Evolutionary conservation across 1,284 basidiomycete genomes (phyloP), one percentile per base, ranked within the genome.

Genomic region (Sanghuangporus weigelae): DNA sequence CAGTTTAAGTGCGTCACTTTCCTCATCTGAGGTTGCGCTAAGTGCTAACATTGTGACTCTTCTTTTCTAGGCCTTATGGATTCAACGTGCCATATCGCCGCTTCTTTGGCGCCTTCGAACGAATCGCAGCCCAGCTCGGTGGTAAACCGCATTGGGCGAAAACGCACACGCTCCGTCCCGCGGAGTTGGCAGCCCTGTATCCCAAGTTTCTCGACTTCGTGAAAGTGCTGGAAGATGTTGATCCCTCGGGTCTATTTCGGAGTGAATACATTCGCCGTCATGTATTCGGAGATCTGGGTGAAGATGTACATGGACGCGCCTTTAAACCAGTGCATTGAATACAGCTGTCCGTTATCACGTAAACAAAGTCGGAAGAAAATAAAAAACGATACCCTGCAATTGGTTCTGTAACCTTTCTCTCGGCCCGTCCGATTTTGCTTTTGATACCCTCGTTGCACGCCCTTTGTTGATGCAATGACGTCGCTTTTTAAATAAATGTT

Each of bases 131-230:
- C 39, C 80, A 81, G 44, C 85, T 95, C 75, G 82, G 83, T 55
- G 96, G 95, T 7, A 84, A 93, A 62, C 95, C 96, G 3, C 96
- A 99, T 79, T 99, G 96, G 96, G 97, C 96, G 0, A 99, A 99
- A 77, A 85, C 94, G 23, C 96, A 99, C 74, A 78, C 79, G 23
- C 82, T 95, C 59, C 81, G 82, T 51, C 92, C 92, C 0, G 81
- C 82, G 50, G 78, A 81, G 53, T 81, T 98, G 62, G 81, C 84
- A 62, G 72, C 73, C 65, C 77, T 92, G 31, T 99, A 98, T 75
- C 92, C 95, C 36, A 84, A 83, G 63, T 95, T 96, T 75, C 83
- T 86, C 68, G 88, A 94, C 67, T 98, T 95, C 76, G 76, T 87
- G 31, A 72, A 75, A 16, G 84, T 96, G 36, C 74, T 96, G 48